Base-by-base conservation (phyloP, 164 flowering plant genomes). In the Macadamia tetraphylla region DNA sequence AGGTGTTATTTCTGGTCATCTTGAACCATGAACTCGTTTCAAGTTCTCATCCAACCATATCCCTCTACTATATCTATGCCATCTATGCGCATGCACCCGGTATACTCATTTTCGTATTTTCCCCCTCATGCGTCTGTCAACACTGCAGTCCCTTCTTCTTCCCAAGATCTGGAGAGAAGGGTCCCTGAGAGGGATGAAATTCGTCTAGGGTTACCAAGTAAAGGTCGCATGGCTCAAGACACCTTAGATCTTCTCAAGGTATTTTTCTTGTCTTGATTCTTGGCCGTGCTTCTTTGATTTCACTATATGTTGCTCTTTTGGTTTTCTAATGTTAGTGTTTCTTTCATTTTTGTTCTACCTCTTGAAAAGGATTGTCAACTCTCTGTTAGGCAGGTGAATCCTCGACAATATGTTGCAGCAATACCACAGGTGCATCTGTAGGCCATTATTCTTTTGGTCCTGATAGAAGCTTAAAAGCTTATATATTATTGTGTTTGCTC, bases 221-320 rank as follows among this genome's bases (percentile, higher is more conserved):
- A 94, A 75, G 98, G 98, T 29, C 87, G 98, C 18, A 85, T 94
- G 90, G 91, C 97, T 0, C 10, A 83, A 0, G 97, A 92, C 52
- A 88, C 97, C 51, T 88, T 90, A 8, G 91, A 89, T 14, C 89
- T 94, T 35, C 94, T 94, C 68, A 92, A 87, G 97, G 97, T 92
- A 67, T 6, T 12, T 2, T 60, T 29, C 15, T 31, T 8, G 2
- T 31, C 29, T 51, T 35, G 49, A 40, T 58, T 35, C 48, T 30
- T 15, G 3, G 35, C 44, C 2, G 58, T 64, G 30, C 17, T n/a
- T 17, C 59, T 63, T 64, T 42, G n/a, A n/a, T 55, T 60, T 44
- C 23, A 51, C 44, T 42, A 43, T 3, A n/a, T 30, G n/a, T 11
- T 61, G 9, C 48, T 64, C 31, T 63, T 49, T 46, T 52, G 18